phyloP scores from a whole-genome alignment of 2,329 filamentous ascomycete genomes.

The Aspergillus fumigatus region DNA sequence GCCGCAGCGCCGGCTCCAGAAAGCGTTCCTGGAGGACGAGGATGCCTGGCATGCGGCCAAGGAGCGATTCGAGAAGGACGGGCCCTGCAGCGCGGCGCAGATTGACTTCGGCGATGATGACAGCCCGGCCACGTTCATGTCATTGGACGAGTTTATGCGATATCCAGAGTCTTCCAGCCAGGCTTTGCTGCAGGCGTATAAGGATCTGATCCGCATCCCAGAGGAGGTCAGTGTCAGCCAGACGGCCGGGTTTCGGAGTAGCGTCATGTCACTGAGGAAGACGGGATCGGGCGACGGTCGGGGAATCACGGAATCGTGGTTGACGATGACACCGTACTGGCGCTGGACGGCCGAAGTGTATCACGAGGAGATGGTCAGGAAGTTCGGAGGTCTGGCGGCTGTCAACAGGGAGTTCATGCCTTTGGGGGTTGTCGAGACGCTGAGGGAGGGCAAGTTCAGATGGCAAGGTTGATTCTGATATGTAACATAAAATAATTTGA shows the following conservation, averaged over 20 bases:
- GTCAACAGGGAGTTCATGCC: slow-evolving; percentile 40
- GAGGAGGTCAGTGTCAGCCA: slow-evolving; percentile 26
- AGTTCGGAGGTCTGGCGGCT: slow-evolving; percentile 38
- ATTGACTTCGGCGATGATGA: neutral
- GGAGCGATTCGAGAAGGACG: slow-evolving; percentile 27
- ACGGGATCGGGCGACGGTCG: neutral
- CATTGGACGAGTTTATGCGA: slow-evolving; percentile 36
- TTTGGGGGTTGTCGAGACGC: slow-evolving; percentile 40
- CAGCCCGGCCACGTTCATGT: slow-evolving; percentile 28
- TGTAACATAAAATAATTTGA: neutral
- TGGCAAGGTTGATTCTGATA: slow-evolving; percentile 34
- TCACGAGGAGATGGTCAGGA: slow-evolving; percentile 36
- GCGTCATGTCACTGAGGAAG: slow-evolving; percentile 16
- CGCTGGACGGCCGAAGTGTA: slow-evolving; percentile 41
- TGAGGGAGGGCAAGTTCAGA: slow-evolving; percentile 37
- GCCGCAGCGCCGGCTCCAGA: slow-evolving; percentile 29
- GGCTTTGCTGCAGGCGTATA: slow-evolving; percentile 29
- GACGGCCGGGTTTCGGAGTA: slow-evolving; percentile 24
- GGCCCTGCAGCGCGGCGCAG: slow-evolving; percentile 2
- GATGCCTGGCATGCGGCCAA: slow-evolving; percentile 49
- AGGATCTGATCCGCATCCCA: slow-evolving; percentile 28
- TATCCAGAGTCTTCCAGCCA: slow-evolving; percentile 33
- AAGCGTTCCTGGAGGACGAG: slow-evolving; percentile 43
- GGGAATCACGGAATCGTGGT: slow-evolving; percentile 22
- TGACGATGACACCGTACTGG: slow-evolving; percentile 40